Percentiles rank a stretch among this genome's conserved stretches.
phyloP scores from a whole-genome alignment of 768 basidiomycete species.

The Phlebiopsis flavidoalba region DNA sequence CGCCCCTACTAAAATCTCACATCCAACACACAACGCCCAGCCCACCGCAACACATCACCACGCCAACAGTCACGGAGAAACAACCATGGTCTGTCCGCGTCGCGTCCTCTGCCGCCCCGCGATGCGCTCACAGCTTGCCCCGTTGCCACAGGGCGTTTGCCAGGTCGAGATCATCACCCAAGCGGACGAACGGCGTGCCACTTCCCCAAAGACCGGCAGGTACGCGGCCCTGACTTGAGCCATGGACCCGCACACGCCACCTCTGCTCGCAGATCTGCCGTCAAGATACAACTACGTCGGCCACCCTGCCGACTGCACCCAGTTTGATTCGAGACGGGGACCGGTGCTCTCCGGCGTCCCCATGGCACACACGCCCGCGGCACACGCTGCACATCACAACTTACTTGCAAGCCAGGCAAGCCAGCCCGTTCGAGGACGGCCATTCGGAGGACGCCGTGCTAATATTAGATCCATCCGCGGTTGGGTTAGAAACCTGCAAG shows the following conservation, averaged over 20 bases:
- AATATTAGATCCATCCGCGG: slow-evolving; percentile 87
- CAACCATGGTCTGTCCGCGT: slow-evolving; percentile 25
- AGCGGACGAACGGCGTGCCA: slow-evolving; percentile 55
- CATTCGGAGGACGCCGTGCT: no score
- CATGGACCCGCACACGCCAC: no score
- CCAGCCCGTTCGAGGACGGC: slow-evolving; percentile 56
- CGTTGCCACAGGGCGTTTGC: slow-evolving; percentile 74
- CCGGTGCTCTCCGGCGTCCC: slow-evolving; percentile 40
- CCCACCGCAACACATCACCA: slow-evolving; percentile 23
- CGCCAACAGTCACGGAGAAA: slow-evolving; percentile 21
- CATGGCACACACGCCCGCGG: slow-evolving; percentile 6
- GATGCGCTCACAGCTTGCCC: neutral
- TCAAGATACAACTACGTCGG: slow-evolving; percentile 80
- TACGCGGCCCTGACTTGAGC: slow-evolving; percentile 32
- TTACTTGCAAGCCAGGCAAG: slow-evolving; percentile 39
- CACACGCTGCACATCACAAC: neutral
- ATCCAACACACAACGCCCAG: slow-evolving; percentile 23
- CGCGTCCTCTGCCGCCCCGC: neutral
- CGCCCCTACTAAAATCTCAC: slow-evolving; percentile 41
- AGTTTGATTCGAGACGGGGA: slow-evolving; percentile 77
- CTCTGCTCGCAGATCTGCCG: slow-evolving; percentile 46
- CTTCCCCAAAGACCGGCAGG: slow-evolving; percentile 71
- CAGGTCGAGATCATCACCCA: slow-evolving; percentile 45
- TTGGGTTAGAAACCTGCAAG: no score
- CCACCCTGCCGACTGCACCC: slow-evolving; percentile 55